Percentiles rank a stretch among this genome's conserved stretches.
Conservation (phyloP, 192 early-diverging fungal genomes). For the Entrophospora sp. region DNA sequence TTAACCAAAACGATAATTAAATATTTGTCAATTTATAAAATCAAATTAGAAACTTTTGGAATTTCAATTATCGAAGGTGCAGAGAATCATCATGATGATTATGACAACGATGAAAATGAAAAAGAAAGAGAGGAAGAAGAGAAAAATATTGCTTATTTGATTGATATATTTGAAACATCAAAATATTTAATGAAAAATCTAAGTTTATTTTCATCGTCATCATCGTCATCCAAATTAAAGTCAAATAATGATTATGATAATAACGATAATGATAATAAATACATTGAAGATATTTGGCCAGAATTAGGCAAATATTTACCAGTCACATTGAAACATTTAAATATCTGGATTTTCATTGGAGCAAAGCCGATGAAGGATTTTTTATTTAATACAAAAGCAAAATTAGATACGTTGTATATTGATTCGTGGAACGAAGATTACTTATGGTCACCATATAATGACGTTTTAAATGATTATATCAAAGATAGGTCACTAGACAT, state of each 20-base stretch:
- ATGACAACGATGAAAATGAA: too few relatives aligned
- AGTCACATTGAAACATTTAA: slow-evolving; percentile 8
- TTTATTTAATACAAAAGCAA: not conserved
- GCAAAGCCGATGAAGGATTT: slow-evolving; percentile 6
- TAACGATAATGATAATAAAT: not conserved
- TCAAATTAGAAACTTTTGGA: slow-evolving; percentile 6
- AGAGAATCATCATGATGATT: not conserved
- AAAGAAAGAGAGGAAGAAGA: too few relatives aligned
- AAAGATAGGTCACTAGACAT: not conserved
- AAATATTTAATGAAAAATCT: not conserved
- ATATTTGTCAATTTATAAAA: not conserved
- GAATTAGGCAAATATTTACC: slow-evolving; percentile 1
- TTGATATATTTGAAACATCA: not conserved
- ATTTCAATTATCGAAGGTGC: not conserved
- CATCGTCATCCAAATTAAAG: too few relatives aligned
- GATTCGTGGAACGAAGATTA: slow-evolving; percentile 8
- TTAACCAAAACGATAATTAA: not conserved
- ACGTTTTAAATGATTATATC: not conserved
- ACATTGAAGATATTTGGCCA: not conserved
- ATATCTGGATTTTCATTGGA: slow-evolving; percentile 13
- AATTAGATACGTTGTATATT: slow-evolving; percentile 9
- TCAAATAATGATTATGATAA: too few relatives aligned
- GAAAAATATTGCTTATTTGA: not conserved
- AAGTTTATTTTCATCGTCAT: slow-evolving; percentile 2
- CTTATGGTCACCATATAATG: not conserved